Evolutionary conservation across 192 early-diverging fungal species (phyloP), one percentile per base, ranked within the genome.

Genomic region (Rhizoclosmatium globosum): DNA sequence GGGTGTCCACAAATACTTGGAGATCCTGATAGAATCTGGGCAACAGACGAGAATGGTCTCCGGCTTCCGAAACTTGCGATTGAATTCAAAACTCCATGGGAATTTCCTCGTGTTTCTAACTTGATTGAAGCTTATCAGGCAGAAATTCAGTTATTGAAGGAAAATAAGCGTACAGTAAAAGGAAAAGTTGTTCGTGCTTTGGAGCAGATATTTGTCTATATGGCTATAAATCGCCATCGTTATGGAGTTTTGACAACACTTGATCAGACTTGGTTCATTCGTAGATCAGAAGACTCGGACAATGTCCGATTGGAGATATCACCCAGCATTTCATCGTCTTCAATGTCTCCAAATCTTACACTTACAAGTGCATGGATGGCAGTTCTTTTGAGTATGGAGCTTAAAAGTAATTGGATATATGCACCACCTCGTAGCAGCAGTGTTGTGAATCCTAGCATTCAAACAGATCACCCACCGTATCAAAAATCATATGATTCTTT

Each of bases 1-100:
- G 23, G 41, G 7, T 11, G 21, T 6, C 62, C 62, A 21, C 6
- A 41, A 64, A 21, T 64, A 17, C 21, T 64, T 42, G 62, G 62
- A 64, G 41, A 64, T 42, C 62, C 62, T 7, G 62, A 64, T 64
- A 7, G 62, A 64, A 64, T 42, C 11, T 64, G 62, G 62, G 6
- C 62, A 11, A 64, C 62, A 21, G 50, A 53, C 50, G 31, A 31
- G 31, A 57, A 57, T 17, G 62, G 62, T 9, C 43, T 38, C 23
- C 6, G 6, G 6, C 41, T 68, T 19, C 15, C 67, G 0, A 68
- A 68, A 45, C 9, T 68, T 38, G 43, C 67, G 43, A 44, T 68
- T 9, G 67, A 68, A 68, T 68, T 68, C 41, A 68, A 68, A 68
- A 47, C 67, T 6, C 67, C 67, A 42, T 68, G 67, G 67, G 23